Evolutionary conservation across 805 yeast genomes (phyloP).

Genomic region (Yarrowia osloensis): DNA sequence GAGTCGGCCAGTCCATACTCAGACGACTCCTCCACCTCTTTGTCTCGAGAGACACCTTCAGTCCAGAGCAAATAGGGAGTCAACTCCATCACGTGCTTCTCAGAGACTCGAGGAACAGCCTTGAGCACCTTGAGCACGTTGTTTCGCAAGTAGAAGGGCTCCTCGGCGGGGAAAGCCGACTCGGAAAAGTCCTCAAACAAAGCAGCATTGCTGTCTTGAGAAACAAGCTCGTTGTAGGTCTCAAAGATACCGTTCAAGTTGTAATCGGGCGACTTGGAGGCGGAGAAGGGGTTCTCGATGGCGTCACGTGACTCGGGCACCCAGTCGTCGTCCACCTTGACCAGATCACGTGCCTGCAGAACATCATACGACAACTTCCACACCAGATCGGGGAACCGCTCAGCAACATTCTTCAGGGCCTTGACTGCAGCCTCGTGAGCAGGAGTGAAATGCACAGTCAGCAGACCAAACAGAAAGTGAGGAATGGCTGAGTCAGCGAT

Average conservation of each 20-base stretch:
- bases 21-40: conserved; percentile 20
- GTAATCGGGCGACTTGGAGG: not conserved
- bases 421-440: conserved; percentile 78
- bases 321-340: conserved; percentile 31
- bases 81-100: conserved; percentile 56
- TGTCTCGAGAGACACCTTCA: conserved; percentile 38
- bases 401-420: conserved; percentile 52
- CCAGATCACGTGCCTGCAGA: conserved; percentile 38
- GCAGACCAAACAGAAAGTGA: conserved; percentile 64
- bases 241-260: not conserved
- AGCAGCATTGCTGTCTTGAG: not conserved
- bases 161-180: conserved; percentile 15
- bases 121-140: conserved; percentile 61
- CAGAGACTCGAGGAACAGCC: conserved; percentile 68
- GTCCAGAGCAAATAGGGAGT: conserved; percentile 58
- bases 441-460: conserved; percentile 78
- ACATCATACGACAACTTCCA: conserved; percentile 56
- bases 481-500: conserved; percentile 45
- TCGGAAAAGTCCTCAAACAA: not conserved
- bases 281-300: not conserved
- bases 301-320: conserved; percentile 7
- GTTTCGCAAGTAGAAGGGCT: conserved; percentile 43
- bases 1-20: conserved; percentile 11
- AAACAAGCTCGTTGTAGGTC: not conserved
- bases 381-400: conserved; percentile 48